phyloP scores from a whole-genome alignment of 768 basidiomycete species.

The Tubosaeta sp. region DNA sequence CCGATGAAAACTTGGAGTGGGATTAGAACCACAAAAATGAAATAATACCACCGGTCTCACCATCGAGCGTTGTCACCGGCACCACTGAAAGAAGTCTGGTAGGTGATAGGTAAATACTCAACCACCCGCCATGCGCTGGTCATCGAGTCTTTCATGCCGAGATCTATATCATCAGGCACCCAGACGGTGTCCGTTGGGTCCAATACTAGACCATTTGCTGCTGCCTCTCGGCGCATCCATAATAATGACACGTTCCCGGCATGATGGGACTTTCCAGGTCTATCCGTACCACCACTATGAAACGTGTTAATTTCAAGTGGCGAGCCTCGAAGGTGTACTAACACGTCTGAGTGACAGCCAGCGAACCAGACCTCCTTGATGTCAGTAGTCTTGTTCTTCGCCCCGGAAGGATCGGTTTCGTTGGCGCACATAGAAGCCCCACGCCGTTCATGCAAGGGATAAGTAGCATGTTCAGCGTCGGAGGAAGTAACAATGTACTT shows the following conservation, averaged over 20 bases:
- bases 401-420: background rate
- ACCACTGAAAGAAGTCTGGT: constrained; percentile 19
- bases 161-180: constrained; percentile 22
- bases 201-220: constrained; percentile 21
- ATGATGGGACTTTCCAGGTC: constrained; percentile 15
- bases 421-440: background rate
- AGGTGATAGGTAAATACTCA: constrained; percentile 20
- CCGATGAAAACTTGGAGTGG: constrained; percentile 8
- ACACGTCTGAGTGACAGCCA: constrained; percentile 39
- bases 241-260: constrained; percentile 23
- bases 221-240: constrained; percentile 34
- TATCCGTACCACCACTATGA: constrained; percentile 20
- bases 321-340: background rate
- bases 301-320: background rate
- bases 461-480: background rate
- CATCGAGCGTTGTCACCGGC: constrained; percentile 11
- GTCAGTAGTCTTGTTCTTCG: constrained; percentile 1
- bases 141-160: constrained; percentile 20
- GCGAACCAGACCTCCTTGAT: constrained; percentile 67
- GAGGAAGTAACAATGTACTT: constrained; percentile 2
- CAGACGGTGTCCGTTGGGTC: constrained; percentile 22
- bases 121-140: constrained; percentile 7
- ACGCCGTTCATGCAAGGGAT: background rate
- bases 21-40: background rate
- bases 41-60: background rate